Evolutionary conservation across 495 filamentous ascomycete species (phyloP), one percentile per base, ranked within the genome.

Genomic region (Tuber microsphaerosporum): DNA sequence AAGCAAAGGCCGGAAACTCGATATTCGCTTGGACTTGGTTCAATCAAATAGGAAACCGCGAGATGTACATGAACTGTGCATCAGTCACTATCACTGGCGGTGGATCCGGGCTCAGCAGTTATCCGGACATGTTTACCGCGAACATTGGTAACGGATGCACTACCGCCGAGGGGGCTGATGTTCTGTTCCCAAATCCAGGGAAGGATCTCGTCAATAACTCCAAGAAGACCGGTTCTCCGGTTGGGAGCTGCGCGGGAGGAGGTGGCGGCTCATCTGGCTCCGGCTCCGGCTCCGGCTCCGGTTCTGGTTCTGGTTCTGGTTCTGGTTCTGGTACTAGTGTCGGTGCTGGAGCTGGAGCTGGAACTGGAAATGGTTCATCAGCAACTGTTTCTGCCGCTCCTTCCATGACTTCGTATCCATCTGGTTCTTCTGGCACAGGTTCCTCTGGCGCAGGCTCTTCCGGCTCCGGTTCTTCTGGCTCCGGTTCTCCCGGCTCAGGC

Each of bases 51-150:
- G 89, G 89, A 0, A 87, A 89, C 74, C 85, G 85, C 19, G 88
- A 90, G 79, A 88, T 91, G 85, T 91, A 89, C 82, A 88, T 89
- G 86, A 88, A 88, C 81, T 90, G 88, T 74, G 87, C 88, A 0
- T 84, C 86, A 9, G 83, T 88, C 71, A 86, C 84, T 31, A 86
- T 90, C 76, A 86, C 83, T 26, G 85, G 85, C 39, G 84, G 86
- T 7, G 77, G 76, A 22, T 78, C 83, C 34, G 71, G 69, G 2
- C 73, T 75, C 10, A 81, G 82, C 6, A 44, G 45, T 4, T 75
- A 39, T 61, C 90, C 90, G 0, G 82, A 86, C 10, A 84, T 91
- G 73, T 91, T 90, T 81, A 80, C 86, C 7, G 89, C 89, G 73
- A 91, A 92, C 72, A 83, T 91, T 44, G 80, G 82, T 0, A 77